Evolutionary conservation across 345 rosid genomes (phyloP).

Genomic region (Sapria himalayana): DNA sequence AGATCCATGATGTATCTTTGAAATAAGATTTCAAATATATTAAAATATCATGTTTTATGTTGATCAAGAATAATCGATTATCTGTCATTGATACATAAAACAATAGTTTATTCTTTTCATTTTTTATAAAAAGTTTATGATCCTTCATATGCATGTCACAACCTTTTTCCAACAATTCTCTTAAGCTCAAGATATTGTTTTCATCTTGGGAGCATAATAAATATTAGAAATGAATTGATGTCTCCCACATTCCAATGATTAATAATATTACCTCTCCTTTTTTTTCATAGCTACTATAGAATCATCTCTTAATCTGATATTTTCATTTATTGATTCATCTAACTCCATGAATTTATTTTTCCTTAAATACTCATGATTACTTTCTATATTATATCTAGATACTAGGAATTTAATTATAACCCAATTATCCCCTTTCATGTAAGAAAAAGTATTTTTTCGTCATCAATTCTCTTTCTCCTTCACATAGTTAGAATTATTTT

Average conservation of each 20-base stretch:
- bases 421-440: too few relatives aligned
- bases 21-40: neutral
- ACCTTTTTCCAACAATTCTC: neutral
- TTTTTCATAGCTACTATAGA: neutral
- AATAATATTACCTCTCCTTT: neutral
- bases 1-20: slow-evolving; percentile 1
- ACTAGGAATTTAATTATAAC: too few relatives aligned
- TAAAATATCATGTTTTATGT: neutral
- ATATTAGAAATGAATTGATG: slow-evolving; percentile 1
- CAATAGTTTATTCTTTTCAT: neutral
- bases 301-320: neutral
- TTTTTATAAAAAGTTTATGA: neutral
- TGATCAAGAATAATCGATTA: slow-evolving; percentile 2
- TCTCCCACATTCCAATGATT: slow-evolving; percentile 1
- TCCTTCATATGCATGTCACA: neutral
- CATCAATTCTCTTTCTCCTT: too few relatives aligned
- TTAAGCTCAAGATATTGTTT: neutral
- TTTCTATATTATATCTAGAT: too few relatives aligned
- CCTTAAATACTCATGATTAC: too few relatives aligned
- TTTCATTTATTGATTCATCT: neutral
- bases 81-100: neutral
- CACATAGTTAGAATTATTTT: too few relatives aligned
- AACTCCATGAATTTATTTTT: neutral
- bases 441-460: too few relatives aligned
- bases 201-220: slow-evolving; percentile 3